Conservation (phyloP, 305 asterid species). For the Fraxinus latifolia region DNA sequence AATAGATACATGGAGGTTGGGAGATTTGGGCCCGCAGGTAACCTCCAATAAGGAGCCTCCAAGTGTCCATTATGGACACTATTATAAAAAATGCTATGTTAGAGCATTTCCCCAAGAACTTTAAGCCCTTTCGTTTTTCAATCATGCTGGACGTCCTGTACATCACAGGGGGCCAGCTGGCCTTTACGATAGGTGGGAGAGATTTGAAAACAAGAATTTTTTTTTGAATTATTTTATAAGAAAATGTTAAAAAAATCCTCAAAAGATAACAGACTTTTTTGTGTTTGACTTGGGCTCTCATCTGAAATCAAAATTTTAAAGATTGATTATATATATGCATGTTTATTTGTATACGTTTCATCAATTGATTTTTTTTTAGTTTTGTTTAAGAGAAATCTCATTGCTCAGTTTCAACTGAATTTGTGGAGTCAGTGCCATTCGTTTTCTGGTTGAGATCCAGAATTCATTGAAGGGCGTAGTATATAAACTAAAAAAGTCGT, state of each 20-base stretch:
- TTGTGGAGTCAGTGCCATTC: constrained; percentile 35
- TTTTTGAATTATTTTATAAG: too few relatives aligned
- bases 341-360: constrained; percentile 13
- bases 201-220: too few relatives aligned
- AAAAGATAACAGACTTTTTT: constrained; percentile 10
- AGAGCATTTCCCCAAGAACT: too few relatives aligned
- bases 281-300: constrained; percentile 18
- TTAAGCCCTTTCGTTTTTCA: too few relatives aligned
- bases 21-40: too few relatives aligned
- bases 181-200: too few relatives aligned
- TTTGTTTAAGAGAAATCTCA: background rate
- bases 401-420: constrained; percentile 32
- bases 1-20: too few relatives aligned
- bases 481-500: background rate
- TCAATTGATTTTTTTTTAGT: background rate
- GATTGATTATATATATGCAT: constrained; percentile 6
- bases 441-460: constrained; percentile 22
- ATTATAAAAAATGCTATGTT: too few relatives aligned
- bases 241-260: background rate
- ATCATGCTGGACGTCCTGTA: too few relatives aligned
- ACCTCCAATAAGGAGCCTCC: too few relatives aligned
- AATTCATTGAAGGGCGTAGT: constrained; percentile 3
- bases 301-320: background rate
- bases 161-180: too few relatives aligned
- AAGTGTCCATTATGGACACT: too few relatives aligned